These are phyloP conservation scores for Mycena albidolilacea DNA, from an alignment of 768 basidiomycete genomes.

Conservation along the genomic window DNA sequence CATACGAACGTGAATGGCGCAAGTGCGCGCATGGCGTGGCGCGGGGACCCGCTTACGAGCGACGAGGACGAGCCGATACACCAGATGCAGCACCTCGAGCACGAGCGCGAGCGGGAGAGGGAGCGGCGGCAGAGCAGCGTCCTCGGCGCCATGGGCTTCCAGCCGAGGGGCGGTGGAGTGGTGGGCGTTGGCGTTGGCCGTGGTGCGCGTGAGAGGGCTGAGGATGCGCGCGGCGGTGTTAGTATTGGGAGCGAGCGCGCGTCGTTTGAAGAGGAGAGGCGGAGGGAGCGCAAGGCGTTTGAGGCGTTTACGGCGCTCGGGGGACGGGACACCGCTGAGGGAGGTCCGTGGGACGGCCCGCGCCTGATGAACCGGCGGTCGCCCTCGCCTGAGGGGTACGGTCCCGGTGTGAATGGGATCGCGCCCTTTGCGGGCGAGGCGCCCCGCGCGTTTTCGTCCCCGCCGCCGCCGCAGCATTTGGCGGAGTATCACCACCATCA, in stretches of 20 bases:
- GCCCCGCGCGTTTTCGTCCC: constrained; percentile 38
- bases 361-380: constrained; percentile 9
- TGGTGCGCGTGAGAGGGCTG: not conserved
- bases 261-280: constrained; percentile 55
- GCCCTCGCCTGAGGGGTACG: constrained; percentile 16
- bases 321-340: not conserved
- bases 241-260: not conserved
- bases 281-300: constrained; percentile 55
- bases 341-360: constrained; percentile 50
- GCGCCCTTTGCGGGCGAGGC: constrained; percentile 35
- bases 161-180: constrained; percentile 21
- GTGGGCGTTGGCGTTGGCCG: not conserved
- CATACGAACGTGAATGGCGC: not conserved
- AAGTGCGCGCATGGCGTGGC: not conserved
- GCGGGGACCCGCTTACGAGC: not conserved
- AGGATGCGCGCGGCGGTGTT: constrained; percentile 7
- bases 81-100: constrained; percentile 39
- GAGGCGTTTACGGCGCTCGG: constrained; percentile 20
- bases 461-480: constrained; percentile 31
- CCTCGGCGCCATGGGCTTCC: constrained; percentile 33
- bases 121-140: constrained; percentile 45
- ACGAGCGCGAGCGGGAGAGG: constrained; percentile 50
- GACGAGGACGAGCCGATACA: not conserved
- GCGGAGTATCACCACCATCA: not conserved
- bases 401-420: constrained; percentile 45